These are phyloP conservation scores for Metschnikowia sp. DNA, from an alignment of 805 yeast genomes.

Conservation along the genomic window DNA sequence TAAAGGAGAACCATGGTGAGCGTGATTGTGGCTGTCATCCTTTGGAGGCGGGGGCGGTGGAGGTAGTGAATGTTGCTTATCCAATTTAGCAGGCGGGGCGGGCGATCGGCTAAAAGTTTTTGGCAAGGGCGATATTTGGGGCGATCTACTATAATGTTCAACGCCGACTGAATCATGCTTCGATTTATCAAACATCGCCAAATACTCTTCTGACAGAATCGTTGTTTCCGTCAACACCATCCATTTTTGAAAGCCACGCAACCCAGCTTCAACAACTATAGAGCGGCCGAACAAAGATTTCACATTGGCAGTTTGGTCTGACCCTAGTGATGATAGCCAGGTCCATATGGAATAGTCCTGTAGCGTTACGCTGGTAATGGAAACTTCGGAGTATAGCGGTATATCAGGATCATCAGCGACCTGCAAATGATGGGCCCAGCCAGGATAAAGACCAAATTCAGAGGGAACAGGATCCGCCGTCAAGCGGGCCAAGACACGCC, in stretches of 20 bases:
- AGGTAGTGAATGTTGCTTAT: background rate
- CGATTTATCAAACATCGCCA: slow-evolving; percentile 23
- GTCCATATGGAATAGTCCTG: slow-evolving; percentile 92
- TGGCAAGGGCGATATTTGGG: slow-evolving; percentile 7
- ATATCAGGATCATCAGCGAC: slow-evolving; percentile 19
- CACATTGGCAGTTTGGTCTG: slow-evolving; percentile 64
- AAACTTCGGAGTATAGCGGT: slow-evolving; percentile 37
- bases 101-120: background rate
- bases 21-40: slow-evolving; percentile 20
- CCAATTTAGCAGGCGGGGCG: background rate
- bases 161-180: slow-evolving; percentile 3
- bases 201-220: slow-evolving; percentile 36
- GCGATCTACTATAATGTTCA: slow-evolving; percentile 8
- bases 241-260: slow-evolving; percentile 79
- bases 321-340: slow-evolving; percentile 75
- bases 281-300: slow-evolving; percentile 78
- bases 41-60: slow-evolving; percentile 20
- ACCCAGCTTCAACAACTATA: slow-evolving; percentile 74
- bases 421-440: slow-evolving; percentile 28
- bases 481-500: slow-evolving; percentile 47
- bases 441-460: slow-evolving; percentile 37
- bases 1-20: slow-evolving; percentile 13
- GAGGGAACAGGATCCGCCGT: slow-evolving; percentile 35
- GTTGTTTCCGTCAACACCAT: slow-evolving; percentile 68
- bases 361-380: slow-evolving; percentile 59